A percentile compares a stretch with the other conserved stretches of the same genome.
phyloP scores from a whole-genome alignment of 1,284 basidiomycete species.

The Coriolopsis trogii region DNA sequence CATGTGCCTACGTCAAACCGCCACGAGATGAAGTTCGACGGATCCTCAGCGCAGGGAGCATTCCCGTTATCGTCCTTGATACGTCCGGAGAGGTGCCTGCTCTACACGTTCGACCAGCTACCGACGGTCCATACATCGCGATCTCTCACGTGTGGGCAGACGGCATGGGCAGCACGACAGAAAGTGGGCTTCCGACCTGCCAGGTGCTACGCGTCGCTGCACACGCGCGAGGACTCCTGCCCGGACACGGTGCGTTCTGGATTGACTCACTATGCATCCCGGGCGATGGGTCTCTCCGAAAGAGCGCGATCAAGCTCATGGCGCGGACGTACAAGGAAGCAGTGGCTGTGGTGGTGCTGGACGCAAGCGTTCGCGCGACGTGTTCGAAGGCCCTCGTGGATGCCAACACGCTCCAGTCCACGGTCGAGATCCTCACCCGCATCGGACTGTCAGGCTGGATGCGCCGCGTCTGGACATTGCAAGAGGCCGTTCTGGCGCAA shows the following conservation, averaged over 20 bases:
- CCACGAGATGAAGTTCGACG: background rate
- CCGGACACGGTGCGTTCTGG: constrained; percentile 20
- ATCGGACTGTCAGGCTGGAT: constrained; percentile 11
- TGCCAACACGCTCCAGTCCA: background rate
- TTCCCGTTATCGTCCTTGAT: background rate
- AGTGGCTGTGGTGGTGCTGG: constrained; percentile 17
- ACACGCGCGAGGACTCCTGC: constrained; percentile 1
- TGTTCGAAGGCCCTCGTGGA: constrained; percentile 1
- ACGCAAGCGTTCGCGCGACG: constrained; percentile 12
- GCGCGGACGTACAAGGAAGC: constrained; percentile 16
- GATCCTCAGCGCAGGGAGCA: background rate
- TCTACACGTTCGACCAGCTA: constrained; percentile 4
- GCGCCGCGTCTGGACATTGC: constrained; percentile 24
- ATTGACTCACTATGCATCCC: constrained; percentile 25
- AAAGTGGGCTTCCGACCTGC: constrained; percentile 19
- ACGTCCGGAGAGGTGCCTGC: background rate
- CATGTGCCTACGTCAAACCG: background rate
- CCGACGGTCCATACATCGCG: constrained; percentile 11
- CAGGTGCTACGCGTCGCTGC: constrained; percentile 14
- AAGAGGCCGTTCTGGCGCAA: constrained; percentile 20
- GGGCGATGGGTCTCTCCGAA: background rate
- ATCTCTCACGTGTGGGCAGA: constrained; percentile 27
- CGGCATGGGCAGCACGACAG: constrained; percentile 25
- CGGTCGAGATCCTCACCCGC: constrained; percentile 5
- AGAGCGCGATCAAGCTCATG: constrained; percentile 21